Conservation (phyloP, 345 rosid genomes). For the Camelina laxa region DNA sequence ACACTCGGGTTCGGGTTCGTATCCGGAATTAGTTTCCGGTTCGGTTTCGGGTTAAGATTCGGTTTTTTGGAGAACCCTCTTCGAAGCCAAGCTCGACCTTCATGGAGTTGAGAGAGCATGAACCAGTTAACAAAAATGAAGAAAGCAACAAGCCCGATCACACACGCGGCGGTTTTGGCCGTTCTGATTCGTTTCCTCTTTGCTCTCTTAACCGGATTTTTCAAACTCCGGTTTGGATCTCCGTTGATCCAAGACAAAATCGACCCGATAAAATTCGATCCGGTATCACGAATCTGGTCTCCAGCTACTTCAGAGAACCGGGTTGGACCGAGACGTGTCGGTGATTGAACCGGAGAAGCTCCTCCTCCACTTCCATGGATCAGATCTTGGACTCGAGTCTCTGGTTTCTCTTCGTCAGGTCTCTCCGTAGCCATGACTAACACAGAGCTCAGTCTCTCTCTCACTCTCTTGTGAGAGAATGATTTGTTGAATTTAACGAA, state of each 20-base stretch:
- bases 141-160: conserved; percentile 60
- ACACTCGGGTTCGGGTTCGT: neutral
- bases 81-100: conserved; percentile 47
- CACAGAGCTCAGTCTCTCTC: conserved; percentile 12
- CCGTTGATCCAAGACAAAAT: conserved; percentile 44
- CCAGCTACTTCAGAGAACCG: conserved; percentile 48
- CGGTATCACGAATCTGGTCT: conserved; percentile 13
- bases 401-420: conserved; percentile 43
- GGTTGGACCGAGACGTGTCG: conserved; percentile 45
- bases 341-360: conserved; percentile 46
- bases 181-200: conserved; percentile 58
- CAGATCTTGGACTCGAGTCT: conserved; percentile 46
- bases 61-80: conserved; percentile 41
- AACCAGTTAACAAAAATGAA: conserved; percentile 78
- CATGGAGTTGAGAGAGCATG: conserved; percentile 72
- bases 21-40: neutral
- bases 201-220: conserved; percentile 43
- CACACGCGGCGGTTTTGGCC: conserved; percentile 50
- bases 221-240: conserved; percentile 44
- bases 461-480: conserved; percentile 1
- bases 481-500: conserved; percentile 30
- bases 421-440: conserved; percentile 39
- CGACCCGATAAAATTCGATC: conserved; percentile 34
- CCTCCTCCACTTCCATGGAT: conserved; percentile 35
- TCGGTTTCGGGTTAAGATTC: conserved; percentile 15